Evolutionary conservation across 2,329 filamentous ascomycete species (phyloP).

Genomic region (Penicillium sp.): DNA sequence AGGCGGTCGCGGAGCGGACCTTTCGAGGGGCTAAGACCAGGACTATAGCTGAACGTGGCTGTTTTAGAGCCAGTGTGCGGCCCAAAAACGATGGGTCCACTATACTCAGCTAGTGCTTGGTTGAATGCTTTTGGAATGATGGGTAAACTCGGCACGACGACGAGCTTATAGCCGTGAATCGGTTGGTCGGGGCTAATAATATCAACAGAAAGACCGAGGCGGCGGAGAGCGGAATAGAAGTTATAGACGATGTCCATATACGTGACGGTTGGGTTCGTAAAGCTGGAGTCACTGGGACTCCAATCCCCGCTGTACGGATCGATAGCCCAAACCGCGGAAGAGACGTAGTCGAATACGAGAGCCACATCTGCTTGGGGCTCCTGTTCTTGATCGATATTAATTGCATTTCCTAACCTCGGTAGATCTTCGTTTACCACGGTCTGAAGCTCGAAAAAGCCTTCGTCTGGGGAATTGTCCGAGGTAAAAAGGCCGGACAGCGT

Average conservation of each 20-base stretch:
- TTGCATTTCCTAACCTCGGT: neutral
- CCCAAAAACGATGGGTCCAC: neutral
- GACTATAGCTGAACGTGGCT: neutral
- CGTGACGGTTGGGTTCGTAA: neutral
- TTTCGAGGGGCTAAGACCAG: neutral
- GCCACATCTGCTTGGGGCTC: neutral
- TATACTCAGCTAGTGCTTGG: neutral
- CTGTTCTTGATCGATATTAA: neutral
- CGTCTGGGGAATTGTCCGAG: neutral
- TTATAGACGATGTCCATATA: slow-evolving; percentile 1
- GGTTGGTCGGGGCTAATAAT: neutral
- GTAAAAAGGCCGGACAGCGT: neutral
- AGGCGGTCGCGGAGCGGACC: neutral
- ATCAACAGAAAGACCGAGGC: neutral
- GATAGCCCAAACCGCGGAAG: neutral
- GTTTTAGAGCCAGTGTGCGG: neutral
- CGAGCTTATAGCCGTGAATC: neutral
- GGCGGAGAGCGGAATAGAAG: neutral
- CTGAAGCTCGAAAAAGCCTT: neutral
- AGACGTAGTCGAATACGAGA: neutral
- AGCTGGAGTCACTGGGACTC: neutral
- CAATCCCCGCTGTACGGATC: neutral
- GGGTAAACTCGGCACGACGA: neutral
- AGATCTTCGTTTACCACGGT: neutral
- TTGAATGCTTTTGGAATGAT: neutral